phyloP scores from a whole-genome alignment of 2,329 filamentous ascomycete species.

The Diaporthe caulivora region DNA sequence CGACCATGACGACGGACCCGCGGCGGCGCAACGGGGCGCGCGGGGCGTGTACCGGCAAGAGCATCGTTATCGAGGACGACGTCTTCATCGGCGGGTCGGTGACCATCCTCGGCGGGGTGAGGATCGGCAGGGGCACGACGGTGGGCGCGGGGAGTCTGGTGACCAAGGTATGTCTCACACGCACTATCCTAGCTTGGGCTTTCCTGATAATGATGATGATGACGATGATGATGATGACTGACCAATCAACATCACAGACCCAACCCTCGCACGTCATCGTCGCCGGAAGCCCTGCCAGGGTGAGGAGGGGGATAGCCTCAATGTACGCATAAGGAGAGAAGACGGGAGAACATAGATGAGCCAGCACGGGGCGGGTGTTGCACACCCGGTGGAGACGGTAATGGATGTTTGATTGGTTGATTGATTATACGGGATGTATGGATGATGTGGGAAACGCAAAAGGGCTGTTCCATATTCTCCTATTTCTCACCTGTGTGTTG shows the following conservation, averaged over 20 bases:
- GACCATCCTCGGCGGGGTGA: conserved; percentile 82
- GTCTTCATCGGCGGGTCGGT: conserved; percentile 85
- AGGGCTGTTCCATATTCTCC: not conserved
- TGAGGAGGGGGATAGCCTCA: conserved; percentile 39
- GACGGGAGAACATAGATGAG: not conserved
- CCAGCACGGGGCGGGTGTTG: not conserved
- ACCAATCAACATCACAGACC: conserved; percentile 14
- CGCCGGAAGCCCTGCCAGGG: conserved; percentile 43
- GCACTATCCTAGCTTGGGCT: not conserved
- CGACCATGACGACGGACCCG: conserved; percentile 78
- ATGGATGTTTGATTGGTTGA: not conserved
- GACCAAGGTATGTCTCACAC: conserved; percentile 70
- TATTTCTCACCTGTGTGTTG: not conserved
- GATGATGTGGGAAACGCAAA: not conserved
- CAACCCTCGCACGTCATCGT: conserved; percentile 43
- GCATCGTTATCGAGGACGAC: conserved; percentile 86
- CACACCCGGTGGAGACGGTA: not conserved
- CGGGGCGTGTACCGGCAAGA: conserved; percentile 77
- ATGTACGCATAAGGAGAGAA: not conserved
- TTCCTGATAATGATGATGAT: no score
- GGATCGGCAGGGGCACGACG: conserved; percentile 81
- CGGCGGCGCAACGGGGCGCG: conserved; percentile 80
- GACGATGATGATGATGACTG: not conserved
- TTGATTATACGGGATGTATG: not conserved
- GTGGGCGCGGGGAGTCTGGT: conserved; percentile 89